These are phyloP conservation scores for Fusarium sp. DNA, from an alignment of 2,329 filamentous ascomycete species.

Conservation along the genomic window DNA sequence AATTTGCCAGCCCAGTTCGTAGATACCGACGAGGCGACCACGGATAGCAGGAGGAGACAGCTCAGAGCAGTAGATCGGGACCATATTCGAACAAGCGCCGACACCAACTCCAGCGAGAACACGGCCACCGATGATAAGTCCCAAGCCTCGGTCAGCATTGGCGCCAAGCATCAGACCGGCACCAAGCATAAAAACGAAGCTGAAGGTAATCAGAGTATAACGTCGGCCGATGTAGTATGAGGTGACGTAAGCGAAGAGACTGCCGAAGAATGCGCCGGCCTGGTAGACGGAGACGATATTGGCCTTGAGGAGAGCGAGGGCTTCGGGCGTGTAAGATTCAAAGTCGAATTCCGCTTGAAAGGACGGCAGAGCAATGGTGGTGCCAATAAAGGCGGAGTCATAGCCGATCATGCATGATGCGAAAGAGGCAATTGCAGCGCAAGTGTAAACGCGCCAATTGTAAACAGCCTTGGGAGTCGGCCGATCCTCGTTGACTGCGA, in stretches of 20 bases:
- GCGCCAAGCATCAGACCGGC: conserved; percentile 79
- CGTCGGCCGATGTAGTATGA: conserved; percentile 77
- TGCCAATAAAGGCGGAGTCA: conserved; percentile 84
- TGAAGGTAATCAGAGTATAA: conserved; percentile 71
- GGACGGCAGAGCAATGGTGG: conserved; percentile 76
- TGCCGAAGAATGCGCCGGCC: conserved; percentile 85
- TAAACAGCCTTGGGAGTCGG: conserved; percentile 69
- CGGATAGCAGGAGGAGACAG: conserved; percentile 72
- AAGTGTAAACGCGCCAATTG: conserved; percentile 71
- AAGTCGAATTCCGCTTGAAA: conserved; percentile 79
- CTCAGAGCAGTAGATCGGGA: conserved; percentile 72
- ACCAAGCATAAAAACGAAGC: conserved; percentile 75
- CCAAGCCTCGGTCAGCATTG: conserved; percentile 70
- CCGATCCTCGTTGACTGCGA: conserved; percentile 67
- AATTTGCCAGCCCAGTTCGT: conserved; percentile 75
- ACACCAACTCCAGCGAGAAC: conserved; percentile 74
- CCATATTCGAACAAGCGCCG: conserved; percentile 72
- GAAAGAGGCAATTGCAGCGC: conserved; percentile 66
- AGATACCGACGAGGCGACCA: conserved; percentile 74
- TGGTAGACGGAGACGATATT: conserved; percentile 88
- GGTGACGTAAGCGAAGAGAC: conserved; percentile 74
- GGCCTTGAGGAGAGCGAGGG: conserved; percentile 72
- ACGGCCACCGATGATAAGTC: conserved; percentile 71
- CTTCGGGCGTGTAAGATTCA: conserved; percentile 58
- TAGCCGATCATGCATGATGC: conserved; percentile 71